Percentiles rank a stretch among this genome's conserved stretches.
phyloP scores from a whole-genome alignment of 2,329 filamentous ascomycete species.

The Neonectria coccinea region DNA sequence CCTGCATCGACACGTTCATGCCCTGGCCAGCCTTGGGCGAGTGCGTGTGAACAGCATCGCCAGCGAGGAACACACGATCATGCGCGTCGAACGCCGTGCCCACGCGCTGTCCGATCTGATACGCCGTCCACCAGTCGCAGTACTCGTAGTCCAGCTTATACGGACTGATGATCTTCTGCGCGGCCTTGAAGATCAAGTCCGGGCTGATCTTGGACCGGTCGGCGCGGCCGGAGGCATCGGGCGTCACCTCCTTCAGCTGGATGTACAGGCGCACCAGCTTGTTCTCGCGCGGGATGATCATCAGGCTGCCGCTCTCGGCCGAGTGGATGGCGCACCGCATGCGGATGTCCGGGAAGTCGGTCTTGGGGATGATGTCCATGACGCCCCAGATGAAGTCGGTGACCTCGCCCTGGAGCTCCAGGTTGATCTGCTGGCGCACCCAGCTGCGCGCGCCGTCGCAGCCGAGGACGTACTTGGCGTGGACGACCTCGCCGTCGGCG shows the following conservation, averaged over 20 bases:
- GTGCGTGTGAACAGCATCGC: background rate
- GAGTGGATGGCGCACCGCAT: slow-evolving; percentile 69
- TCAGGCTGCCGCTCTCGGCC: slow-evolving; percentile 64
- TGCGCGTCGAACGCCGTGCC: slow-evolving; percentile 66
- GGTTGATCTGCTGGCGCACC: slow-evolving; percentile 68
- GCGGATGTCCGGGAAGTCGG: slow-evolving; percentile 70
- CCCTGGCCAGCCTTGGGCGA: background rate
- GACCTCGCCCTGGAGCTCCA: slow-evolving; percentile 63
- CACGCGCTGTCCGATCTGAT: slow-evolving; percentile 75
- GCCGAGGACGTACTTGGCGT: slow-evolving; percentile 71
- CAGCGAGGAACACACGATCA: slow-evolving; percentile 52
- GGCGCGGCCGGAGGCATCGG: slow-evolving; percentile 43
- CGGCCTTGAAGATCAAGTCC: slow-evolving; percentile 70
- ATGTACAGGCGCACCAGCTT: slow-evolving; percentile 74
- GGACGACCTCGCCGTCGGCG: slow-evolving; percentile 45
- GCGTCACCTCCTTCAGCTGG: slow-evolving; percentile 64
- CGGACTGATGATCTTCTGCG: slow-evolving; percentile 73
- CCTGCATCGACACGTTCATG: background rate
- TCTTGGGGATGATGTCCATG: slow-evolving; percentile 55
- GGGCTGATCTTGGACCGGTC: slow-evolving; percentile 73
- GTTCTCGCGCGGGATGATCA: slow-evolving; percentile 74
- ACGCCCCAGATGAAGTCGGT: slow-evolving; percentile 66
- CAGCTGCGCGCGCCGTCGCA: slow-evolving; percentile 77
- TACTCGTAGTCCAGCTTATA: slow-evolving; percentile 74
- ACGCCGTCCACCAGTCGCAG: slow-evolving; percentile 56